phyloP scores from a whole-genome alignment of 768 basidiomycete genomes.

The Leccinum uliginosum region DNA sequence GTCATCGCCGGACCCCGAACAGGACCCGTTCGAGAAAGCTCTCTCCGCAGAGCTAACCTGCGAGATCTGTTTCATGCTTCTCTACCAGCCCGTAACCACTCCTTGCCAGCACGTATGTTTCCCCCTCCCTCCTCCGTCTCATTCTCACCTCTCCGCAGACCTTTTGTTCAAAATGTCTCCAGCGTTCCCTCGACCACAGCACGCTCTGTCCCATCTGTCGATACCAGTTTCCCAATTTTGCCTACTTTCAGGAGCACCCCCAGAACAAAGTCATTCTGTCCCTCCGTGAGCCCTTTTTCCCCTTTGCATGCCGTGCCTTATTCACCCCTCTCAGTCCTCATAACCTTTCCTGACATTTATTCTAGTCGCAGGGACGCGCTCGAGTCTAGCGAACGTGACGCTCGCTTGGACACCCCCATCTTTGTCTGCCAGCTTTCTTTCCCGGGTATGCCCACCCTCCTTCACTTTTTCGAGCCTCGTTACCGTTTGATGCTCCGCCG shows the following conservation, averaged over 20 bases:
- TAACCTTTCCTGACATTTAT: slow-evolving; percentile 64
- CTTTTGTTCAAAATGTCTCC: slow-evolving; percentile 86
- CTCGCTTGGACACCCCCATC: slow-evolving; percentile 82
- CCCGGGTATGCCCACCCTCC: slow-evolving; percentile 82
- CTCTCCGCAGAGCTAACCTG: slow-evolving; percentile 72
- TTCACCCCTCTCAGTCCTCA: slow-evolving; percentile 46
- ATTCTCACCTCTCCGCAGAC: slow-evolving; percentile 47
- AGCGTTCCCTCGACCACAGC: slow-evolving; percentile 86
- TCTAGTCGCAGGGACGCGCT: slow-evolving; percentile 60
- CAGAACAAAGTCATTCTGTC: slow-evolving; percentile 67
- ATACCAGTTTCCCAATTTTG: slow-evolving; percentile 64
- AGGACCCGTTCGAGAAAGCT: slow-evolving; percentile 51
- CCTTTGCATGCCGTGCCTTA: slow-evolving; percentile 4
- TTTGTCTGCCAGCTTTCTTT: slow-evolving; percentile 89
- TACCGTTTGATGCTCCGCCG: slow-evolving; percentile 96
- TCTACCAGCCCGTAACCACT: slow-evolving; percentile 86
- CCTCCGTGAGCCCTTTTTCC: slow-evolving; percentile 46
- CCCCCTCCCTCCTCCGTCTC: slow-evolving; percentile 2
- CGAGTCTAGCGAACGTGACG: slow-evolving; percentile 71
- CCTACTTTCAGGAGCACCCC: slow-evolving; percentile 79
- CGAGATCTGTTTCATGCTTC: slow-evolving; percentile 84
- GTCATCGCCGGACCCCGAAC: slow-evolving; percentile 25
- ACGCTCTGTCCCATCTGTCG: slow-evolving; percentile 83
- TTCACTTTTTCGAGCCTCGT: slow-evolving; percentile 93
- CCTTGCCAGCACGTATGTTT: slow-evolving; percentile 88